phyloP scores from a whole-genome alignment of 805 yeast genomes.

The Wickerhamiella occidentalis region DNA sequence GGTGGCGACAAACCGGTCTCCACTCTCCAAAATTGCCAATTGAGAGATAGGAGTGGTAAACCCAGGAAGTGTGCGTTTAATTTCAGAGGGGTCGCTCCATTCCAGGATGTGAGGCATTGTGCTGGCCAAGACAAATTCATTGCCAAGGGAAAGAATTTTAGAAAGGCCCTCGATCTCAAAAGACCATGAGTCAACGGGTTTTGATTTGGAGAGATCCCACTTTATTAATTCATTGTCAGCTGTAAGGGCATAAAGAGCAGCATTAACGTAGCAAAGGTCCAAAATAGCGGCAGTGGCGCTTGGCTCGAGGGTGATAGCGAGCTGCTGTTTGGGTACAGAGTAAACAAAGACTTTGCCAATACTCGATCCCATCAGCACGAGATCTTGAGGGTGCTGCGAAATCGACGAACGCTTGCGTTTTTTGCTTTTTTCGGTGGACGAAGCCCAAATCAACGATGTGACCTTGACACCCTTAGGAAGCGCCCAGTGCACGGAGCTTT shows the following conservation, averaged over 20 bases:
- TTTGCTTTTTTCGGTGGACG: constrained; percentile 19
- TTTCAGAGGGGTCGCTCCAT: constrained; percentile 13
- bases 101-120: constrained; percentile 48
- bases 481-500: constrained; percentile 37
- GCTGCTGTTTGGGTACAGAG: constrained; percentile 42
- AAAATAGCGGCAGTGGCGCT: constrained; percentile 6
- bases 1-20: constrained; percentile 47
- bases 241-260: constrained; percentile 15
- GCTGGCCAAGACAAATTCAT: constrained; percentile 45
- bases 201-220: constrained; percentile 40
- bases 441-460: constrained; percentile 42
- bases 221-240: constrained; percentile 35
- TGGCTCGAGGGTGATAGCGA: constrained; percentile 33
- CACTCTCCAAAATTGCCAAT: constrained; percentile 31
- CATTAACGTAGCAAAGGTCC: not conserved
- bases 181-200: constrained; percentile 29
- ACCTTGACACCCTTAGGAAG: constrained; percentile 41
- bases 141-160: not conserved
- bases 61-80: constrained; percentile 53
- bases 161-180: not conserved
- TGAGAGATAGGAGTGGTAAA: constrained; percentile 58
- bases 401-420: constrained; percentile 8
- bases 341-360: constrained; percentile 54
- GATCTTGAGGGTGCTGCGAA: constrained; percentile 28
- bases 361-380: constrained; percentile 50